These are phyloP conservation scores for Ajuga reptans DNA, from an alignment of 305 asterid species.

Conservation along the genomic window DNA sequence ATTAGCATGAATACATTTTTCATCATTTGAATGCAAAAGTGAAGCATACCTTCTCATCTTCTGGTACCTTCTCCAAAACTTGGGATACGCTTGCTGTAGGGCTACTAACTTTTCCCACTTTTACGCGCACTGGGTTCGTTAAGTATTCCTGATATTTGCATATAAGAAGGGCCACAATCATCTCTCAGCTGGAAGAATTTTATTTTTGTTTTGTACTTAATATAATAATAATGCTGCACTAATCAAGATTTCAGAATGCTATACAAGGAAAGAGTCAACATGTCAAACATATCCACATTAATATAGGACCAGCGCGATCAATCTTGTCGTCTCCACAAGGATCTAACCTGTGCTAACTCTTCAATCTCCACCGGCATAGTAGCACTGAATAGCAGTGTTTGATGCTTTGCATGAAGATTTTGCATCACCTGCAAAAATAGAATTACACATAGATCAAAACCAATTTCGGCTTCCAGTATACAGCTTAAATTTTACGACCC, in stretches of 20 bases:
- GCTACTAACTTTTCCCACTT: slow-evolving; percentile 90
- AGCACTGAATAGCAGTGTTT: slow-evolving; percentile 81
- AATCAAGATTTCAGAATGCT: not conserved
- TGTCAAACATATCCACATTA: slow-evolving; percentile 12
- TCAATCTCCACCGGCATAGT: slow-evolving; percentile 95
- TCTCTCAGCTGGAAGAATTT: not conserved
- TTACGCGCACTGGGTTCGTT: slow-evolving; percentile 69
- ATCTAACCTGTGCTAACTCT: slow-evolving; percentile 69
- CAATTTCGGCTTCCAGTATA: not conserved
- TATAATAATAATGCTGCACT: not conserved
- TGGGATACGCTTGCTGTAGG: slow-evolving; percentile 84
- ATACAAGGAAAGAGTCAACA: not conserved
- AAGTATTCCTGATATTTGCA: slow-evolving; percentile 55
- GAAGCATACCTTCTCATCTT: slow-evolving; percentile 67
- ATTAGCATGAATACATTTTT: slow-evolving; percentile 5
- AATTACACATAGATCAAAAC: slow-evolving; percentile 6
- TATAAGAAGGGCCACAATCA: not conserved
- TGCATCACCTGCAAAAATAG: slow-evolving; percentile 60
- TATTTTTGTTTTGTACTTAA: not conserved
- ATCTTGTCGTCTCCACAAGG: slow-evolving; percentile 11
- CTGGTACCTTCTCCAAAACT: slow-evolving; percentile 70
- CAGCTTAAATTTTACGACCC: not conserved
- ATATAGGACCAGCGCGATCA: slow-evolving; percentile 7
- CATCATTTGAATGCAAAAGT: slow-evolving; percentile 13
- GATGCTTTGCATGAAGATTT: slow-evolving; percentile 73